Percentiles rank a stretch among this genome's conserved stretches.
Evolutionary conservation across 78 protist genomes (phyloP).

Genomic region (Creolimax fragrantissima): DNA sequence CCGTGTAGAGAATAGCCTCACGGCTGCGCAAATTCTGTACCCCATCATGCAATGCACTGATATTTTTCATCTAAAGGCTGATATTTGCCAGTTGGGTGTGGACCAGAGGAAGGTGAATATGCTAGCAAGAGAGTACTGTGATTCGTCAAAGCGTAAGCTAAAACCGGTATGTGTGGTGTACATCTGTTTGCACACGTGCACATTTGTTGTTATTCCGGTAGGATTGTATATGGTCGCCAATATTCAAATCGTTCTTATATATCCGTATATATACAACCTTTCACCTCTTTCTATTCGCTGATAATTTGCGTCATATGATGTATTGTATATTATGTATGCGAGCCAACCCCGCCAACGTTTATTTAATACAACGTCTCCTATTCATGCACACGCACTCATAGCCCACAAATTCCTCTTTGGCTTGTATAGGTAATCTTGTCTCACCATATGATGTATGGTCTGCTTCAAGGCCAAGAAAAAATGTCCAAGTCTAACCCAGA

Average conservation of each 20-base stretch:
- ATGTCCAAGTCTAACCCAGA: slow-evolving; percentile 93
- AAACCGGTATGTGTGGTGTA: slow-evolving; percentile 67
- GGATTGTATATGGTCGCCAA: too few relatives aligned
- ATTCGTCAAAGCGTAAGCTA: slow-evolving; percentile 44
- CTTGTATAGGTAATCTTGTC: slow-evolving; percentile 68
- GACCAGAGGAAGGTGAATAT: slow-evolving; percentile 98
- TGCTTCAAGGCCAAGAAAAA: slow-evolving; percentile 80
- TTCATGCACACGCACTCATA: too few relatives aligned
- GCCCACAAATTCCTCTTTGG: too few relatives aligned
- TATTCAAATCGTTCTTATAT: too few relatives aligned
- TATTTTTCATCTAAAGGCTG: slow-evolving; percentile 88
- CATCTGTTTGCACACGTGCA: neutral
- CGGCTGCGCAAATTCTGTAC: slow-evolving; percentile 87
- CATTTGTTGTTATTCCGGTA: neutral
- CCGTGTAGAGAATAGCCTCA: slow-evolving; percentile 68
- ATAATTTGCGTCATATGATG: too few relatives aligned
- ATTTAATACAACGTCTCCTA: too few relatives aligned
- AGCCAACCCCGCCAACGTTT: too few relatives aligned
- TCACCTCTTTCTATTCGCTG: too few relatives aligned
- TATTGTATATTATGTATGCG: too few relatives aligned
- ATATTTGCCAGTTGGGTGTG: slow-evolving; percentile 97
- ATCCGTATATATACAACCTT: too few relatives aligned
- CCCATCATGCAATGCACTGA: slow-evolving; percentile 97
- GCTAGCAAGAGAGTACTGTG: slow-evolving; percentile 96
- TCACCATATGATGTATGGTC: slow-evolving; percentile 89